Evolutionary conservation across 805 yeast genomes (phyloP).

Genomic region (Myxozyma nipponensis): DNA sequence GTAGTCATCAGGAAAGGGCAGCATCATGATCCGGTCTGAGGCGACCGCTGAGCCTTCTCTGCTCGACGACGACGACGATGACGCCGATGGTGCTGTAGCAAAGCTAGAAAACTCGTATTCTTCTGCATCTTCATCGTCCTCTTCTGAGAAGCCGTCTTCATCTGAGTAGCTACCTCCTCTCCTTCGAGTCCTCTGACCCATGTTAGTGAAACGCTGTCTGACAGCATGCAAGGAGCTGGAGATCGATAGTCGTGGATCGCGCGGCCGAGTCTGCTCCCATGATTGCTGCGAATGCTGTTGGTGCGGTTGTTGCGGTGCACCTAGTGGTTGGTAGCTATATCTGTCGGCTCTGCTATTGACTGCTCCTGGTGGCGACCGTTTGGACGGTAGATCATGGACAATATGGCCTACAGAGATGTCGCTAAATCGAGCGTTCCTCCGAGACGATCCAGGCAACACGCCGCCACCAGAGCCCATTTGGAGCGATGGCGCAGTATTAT

Average conservation of each 20-base stretch:
- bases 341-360: background rate
- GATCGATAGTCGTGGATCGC: background rate
- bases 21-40: background rate
- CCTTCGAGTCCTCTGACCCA: background rate
- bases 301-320: background rate
- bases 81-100: background rate
- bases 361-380: background rate
- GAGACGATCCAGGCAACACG: background rate
- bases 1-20: slow-evolving; percentile 1
- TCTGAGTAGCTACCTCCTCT: background rate
- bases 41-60: background rate
- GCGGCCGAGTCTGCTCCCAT: slow-evolving; percentile 4
- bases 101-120: background rate
- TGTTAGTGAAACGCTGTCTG: background rate
- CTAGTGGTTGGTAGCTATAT: background rate
- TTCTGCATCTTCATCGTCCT: background rate
- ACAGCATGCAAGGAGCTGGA: background rate
- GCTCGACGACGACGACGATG: background rate
- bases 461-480: slow-evolving; percentile 32
- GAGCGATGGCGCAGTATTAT: slow-evolving; percentile 39
- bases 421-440: slow-evolving; percentile 9
- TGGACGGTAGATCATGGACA: background rate
- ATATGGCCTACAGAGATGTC: slow-evolving; percentile 2
- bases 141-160: background rate
- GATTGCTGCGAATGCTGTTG: background rate